Evolutionary conservation across 306 rosid genomes (phyloP).

Genomic region (Trifolium repens): DNA sequence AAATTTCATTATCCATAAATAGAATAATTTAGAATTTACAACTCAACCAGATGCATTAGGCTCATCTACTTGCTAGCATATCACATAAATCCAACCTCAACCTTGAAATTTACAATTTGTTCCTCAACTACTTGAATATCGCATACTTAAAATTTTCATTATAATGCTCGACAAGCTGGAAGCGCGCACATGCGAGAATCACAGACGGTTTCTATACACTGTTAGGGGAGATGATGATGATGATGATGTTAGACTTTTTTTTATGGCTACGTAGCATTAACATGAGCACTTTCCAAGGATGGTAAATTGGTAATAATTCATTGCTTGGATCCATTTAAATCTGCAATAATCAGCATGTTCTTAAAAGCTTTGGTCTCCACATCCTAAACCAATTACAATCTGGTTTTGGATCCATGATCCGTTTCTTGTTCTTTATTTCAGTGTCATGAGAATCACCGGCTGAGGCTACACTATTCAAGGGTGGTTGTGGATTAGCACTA

Average conservation of each 20-base stretch:
- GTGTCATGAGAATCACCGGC: slow-evolving; percentile 45
- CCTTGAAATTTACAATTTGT: slow-evolving; percentile 31
- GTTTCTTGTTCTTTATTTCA: slow-evolving; percentile 53
- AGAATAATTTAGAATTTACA: slow-evolving; percentile 30
- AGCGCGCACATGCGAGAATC: slow-evolving; percentile 9
- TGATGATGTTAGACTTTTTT: neutral
- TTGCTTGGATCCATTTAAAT: slow-evolving; percentile 32
- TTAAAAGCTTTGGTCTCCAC: slow-evolving; percentile 68
- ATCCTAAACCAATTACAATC: slow-evolving; percentile 64
- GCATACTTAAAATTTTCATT: neutral
- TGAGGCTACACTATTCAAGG: slow-evolving; percentile 53
- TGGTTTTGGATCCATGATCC: slow-evolving; percentile 47
- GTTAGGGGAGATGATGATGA: slow-evolving; percentile 39
- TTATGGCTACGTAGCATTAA: slow-evolving; percentile 18
- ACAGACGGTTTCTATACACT: slow-evolving; percentile 26
- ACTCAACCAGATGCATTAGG: slow-evolving; percentile 38
- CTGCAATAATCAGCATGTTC: slow-evolving; percentile 53
- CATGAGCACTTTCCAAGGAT: slow-evolving; percentile 31
- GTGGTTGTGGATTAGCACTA: slow-evolving; percentile 49
- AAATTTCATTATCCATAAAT: slow-evolving; percentile 8
- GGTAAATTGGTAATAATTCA: slow-evolving; percentile 17
- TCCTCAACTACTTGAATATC: slow-evolving; percentile 13
- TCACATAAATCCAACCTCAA: slow-evolving; percentile 12
- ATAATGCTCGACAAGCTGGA: slow-evolving; percentile 18
- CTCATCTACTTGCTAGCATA: slow-evolving; percentile 25